Conservation (phyloP, 495 filamentous ascomycete species). For the Penicillium macrosclerotiorum region DNA sequence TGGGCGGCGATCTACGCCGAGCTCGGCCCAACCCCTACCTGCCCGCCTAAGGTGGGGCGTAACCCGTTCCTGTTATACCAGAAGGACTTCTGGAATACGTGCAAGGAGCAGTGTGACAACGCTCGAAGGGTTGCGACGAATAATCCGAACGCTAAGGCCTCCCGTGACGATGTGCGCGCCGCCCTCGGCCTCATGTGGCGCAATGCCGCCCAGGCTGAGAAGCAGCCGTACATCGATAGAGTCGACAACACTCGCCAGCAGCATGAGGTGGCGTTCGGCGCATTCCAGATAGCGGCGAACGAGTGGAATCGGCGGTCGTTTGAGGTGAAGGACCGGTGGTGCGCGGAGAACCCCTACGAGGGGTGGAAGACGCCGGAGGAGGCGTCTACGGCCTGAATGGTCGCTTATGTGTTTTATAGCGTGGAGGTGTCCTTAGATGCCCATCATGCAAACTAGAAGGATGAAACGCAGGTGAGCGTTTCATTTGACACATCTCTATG, state of each 20-base stretch:
- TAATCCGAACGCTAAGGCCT: conserved; percentile 63
- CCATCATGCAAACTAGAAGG: too few species aligned
- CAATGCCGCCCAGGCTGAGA: conserved; percentile 62
- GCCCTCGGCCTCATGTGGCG: conserved; percentile 89
- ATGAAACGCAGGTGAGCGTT: too few species aligned
- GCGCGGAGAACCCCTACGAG: conserved; percentile 55
- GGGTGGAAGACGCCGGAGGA: conserved; percentile 21
- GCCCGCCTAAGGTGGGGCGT: conserved; percentile 64
- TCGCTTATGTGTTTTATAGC: too few species aligned
- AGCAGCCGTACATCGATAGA: conserved; percentile 71
- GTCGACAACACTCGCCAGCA: conserved; percentile 63
- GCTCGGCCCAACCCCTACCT: conserved; percentile 70
- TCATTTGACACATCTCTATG: too few species aligned
- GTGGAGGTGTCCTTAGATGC: too few species aligned
- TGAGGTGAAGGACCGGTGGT: conserved; percentile 61
- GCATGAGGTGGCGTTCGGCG: conserved; percentile 55
- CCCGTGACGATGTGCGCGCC: conserved; percentile 72
- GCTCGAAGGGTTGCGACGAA: conserved; percentile 60
- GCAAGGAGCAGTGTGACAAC: conserved; percentile 69
- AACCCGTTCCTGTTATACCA: conserved; percentile 71
- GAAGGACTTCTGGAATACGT: conserved; percentile 74
- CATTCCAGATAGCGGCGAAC: conserved; percentile 54
- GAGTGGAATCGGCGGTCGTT: conserved; percentile 69
- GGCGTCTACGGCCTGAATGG: not conserved
- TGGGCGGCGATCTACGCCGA: conserved; percentile 63